Base-by-base conservation (phyloP, 768 basidiomycete genomes). In the Trametes punicea region DNA sequence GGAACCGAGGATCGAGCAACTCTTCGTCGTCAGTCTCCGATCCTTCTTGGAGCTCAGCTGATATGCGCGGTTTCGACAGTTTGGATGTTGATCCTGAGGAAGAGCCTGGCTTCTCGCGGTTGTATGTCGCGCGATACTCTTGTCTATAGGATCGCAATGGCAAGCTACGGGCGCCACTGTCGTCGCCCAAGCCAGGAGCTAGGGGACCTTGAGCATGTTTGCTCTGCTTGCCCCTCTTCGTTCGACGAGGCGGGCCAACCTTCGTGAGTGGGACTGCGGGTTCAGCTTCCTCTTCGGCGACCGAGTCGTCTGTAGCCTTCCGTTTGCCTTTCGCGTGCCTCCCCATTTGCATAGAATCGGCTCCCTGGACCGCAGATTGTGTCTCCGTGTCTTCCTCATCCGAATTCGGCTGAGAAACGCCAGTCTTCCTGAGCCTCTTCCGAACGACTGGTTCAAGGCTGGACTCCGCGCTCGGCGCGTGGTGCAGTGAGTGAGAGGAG, bases 161-260 rank as follows among this genome's bases (percentile, higher is more conserved):
- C n/a, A n/a, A n/a, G n/a, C n/a, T n/a, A n/a, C n/a, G n/a, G n/a
- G n/a, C n/a, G n/a, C n/a, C n/a, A n/a, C n/a, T n/a, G n/a, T n/a
- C n/a, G n/a, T n/a, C n/a, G n/a, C n/a, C n/a, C n/a, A n/a, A n/a
- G n/a, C n/a, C n/a, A n/a, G n/a, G n/a, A n/a, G n/a, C n/a, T n/a
- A n/a, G n/a, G 9, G 16, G n/a, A 4, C 42, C 4, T 18, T 25
- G 39, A 16, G n/a, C 15, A 9, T 46, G 45, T 21, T 39, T 31
- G 20, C 45, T 46, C 26, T 38, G 11, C 13, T 33, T 40, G 13
- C 42, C 15, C 9, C 56, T 52, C 44, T 63, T 63, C 3, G 30
- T 13, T 16, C 21, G 51, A n/a, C 59, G 59, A 23, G 59, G 62
- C 9, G 62, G 62, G 13, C 59, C 62, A 26, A 55, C 36, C 50